Percentiles rank a stretch among this genome's conserved stretches.
Conservation (phyloP, 2,329 filamentous ascomycete genomes). For the Alternaria brassicicola region DNA sequence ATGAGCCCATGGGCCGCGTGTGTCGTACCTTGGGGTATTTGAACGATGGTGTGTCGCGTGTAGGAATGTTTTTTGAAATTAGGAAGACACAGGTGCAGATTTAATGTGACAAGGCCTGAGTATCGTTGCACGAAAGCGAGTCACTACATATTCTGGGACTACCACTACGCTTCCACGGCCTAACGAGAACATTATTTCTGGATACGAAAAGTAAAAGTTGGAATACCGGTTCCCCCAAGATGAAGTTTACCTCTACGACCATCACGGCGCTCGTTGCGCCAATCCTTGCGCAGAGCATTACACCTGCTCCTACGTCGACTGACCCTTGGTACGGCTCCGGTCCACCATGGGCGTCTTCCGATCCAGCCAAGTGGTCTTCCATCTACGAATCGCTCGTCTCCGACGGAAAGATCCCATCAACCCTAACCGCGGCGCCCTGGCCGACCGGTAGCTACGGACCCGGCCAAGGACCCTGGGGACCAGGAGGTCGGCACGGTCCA, state of each 20-base stretch:
- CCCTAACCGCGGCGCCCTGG: constrained; percentile 31
- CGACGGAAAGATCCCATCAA: constrained; percentile 32
- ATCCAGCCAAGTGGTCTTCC: constrained; percentile 31
- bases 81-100: not conserved
- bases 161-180: not conserved
- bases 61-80: constrained; percentile 54
- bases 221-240: not conserved
- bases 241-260: constrained; percentile 10
- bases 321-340: constrained; percentile 5
- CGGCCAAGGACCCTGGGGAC: constrained; percentile 26
- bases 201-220: not conserved
- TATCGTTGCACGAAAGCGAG: not conserved
- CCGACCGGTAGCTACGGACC: constrained; percentile 33
- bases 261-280: constrained; percentile 10
- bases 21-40: constrained; percentile 15
- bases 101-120: constrained; percentile 35
- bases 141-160: not conserved
- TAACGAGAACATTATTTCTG: not conserved
- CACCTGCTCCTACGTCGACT: constrained; percentile 15
- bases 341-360: constrained; percentile 31
- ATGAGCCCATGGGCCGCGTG: constrained; percentile 16
- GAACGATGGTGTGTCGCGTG: constrained; percentile 3
- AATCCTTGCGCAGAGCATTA: constrained; percentile 14
- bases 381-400: constrained; percentile 37
- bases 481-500: not conserved